A percentile compares a stretch with the other conserved stretches of the same genome.
These are phyloP conservation scores for Talaromyces liani DNA, from an alignment of 495 filamentous ascomycete genomes.

Conservation along the genomic window DNA sequence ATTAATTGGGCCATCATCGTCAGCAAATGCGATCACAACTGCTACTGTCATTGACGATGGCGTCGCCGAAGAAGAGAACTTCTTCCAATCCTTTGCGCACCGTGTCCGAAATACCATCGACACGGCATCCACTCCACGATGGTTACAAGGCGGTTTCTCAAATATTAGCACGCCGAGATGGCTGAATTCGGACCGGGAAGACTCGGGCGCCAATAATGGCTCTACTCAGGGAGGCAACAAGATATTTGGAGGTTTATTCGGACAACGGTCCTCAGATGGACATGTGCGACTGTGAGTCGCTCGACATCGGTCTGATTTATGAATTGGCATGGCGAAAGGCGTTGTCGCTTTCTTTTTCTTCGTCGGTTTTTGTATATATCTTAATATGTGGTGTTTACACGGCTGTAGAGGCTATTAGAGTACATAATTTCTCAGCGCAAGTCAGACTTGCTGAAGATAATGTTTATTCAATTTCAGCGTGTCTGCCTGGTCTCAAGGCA, in stretches of 20 bases:
- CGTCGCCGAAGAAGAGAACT: conserved; percentile 65
- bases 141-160: conserved; percentile 60
- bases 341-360: conserved; percentile 14
- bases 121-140: conserved; percentile 69
- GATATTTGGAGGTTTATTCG: conserved; percentile 20
- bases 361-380: conserved; percentile 2
- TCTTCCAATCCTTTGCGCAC: conserved; percentile 77
- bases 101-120: conserved; percentile 89
- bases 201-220: background rate
- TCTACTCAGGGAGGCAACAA: conserved; percentile 3
- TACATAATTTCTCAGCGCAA: background rate
- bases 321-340: conserved; percentile 21
- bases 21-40: conserved; percentile 19
- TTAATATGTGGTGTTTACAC: conserved; percentile 2
- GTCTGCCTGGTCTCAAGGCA: background rate
- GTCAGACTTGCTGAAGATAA: background rate
- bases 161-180: conserved; percentile 72
- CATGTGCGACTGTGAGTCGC: background rate
- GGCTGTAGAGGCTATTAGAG: background rate
- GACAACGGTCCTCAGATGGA: conserved; percentile 4
- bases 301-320: background rate
- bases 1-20: conserved; percentile 13
- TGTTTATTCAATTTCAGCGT: conserved; percentile 3
- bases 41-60: conserved; percentile 29
- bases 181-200: conserved; percentile 44